Base-by-base conservation (phyloP, 192 early-diverging fungal genomes). In the Lobulomyces angularis region DNA sequence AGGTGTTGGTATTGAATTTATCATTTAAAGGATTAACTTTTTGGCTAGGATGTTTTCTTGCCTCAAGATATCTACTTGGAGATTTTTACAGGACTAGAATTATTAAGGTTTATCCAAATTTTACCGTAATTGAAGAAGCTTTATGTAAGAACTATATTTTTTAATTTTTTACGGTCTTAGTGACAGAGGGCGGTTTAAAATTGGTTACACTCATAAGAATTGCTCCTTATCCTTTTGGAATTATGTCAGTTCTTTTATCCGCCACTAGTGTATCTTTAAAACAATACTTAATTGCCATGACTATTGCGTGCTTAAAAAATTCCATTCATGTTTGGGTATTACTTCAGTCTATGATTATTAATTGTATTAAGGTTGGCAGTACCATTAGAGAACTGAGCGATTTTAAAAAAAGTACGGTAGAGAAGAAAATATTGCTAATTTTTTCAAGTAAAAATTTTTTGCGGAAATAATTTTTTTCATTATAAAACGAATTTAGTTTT, bases 171-270 rank as follows among this genome's bases (percentile, higher is more conserved):
- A n/a, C n/a, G n/a, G n/a, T n/a, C n/a, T n/a, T n/a, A n/a, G n/a
- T n/a, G 8, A 46, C 52, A 33, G 37, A 3, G 16, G 56, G 56
- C 8, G 56, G 56, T 8, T 17, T 51, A 23, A 44, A 57, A 43
- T 48, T 57, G 26, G 51, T 78, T 28, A 55, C 77, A 0, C 39
- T 84, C 22, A 80, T 84, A 46, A 61, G 81, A 0, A 34, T 84
- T 22, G 79, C 79, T 5, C 81, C 81, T 5, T 84, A 84, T 51
- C 81, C 81, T 11, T 82, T 65, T 53, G 73, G 67, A 35, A 46
- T 84, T 6, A 55, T 80, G 45, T 38, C 41, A 18, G 41, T 58
- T 32, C 27, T 60, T 43, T 43, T 60, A 42, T 41, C 61, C 45
- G 30, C 41, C 14, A 52, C 50, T 8, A 22, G 50, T 30, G 33